Evolutionary conservation across 257 asterid genomes (phyloP), one percentile per base, ranked within the genome.

Genomic region (Cruciata laevipes): DNA sequence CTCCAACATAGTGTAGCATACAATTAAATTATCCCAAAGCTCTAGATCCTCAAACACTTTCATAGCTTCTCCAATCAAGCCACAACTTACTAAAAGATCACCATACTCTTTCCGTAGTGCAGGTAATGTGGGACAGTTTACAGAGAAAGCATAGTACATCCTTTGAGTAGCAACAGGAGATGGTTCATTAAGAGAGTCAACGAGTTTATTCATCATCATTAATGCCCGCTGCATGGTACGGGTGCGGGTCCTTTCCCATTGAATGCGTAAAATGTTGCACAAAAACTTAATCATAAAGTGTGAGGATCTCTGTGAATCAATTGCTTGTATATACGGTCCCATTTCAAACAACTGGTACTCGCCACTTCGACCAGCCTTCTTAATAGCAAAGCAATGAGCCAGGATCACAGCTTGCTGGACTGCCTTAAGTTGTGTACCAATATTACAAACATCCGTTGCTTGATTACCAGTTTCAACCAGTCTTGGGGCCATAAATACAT

Each of bases 241-340:
- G 58, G 84, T 58, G 67, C 97, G 99, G 66, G 89, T 87, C 62
- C 96, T 84, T 75, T 94, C 97, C 99, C 99, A 94, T 13, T 88
- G 84, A 63, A 88, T 73, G 65, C 99, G 95, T 58, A 90, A 74
- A 66, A 94, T 66, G 78, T 83, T 82, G 71, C 95, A 85, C 77
- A 83, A 78, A 78, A 80, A 83, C 44, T 31, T 82, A 53, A 94
- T 73, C 90, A 78, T 82, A 84, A 80, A 86, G 33, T 82, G 89
- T 56, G 95, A 85, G 72, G 89, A 75, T 63, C 58, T 69, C 76
- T 93, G 99, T 68, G 96, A 84, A 84, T 90, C 92, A 81, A 90
- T 80, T 65, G 99, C 96, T 88, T 93, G 97, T 40, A 93, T 86
- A 69, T 90, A 93, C 63, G 98, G 96, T 73, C 96, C 96, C 97